A percentile compares a stretch with the other conserved stretches of the same genome.
Evolutionary conservation across 2,329 filamentous ascomycete species (phyloP).

Genomic region (Ustulina deusta): DNA sequence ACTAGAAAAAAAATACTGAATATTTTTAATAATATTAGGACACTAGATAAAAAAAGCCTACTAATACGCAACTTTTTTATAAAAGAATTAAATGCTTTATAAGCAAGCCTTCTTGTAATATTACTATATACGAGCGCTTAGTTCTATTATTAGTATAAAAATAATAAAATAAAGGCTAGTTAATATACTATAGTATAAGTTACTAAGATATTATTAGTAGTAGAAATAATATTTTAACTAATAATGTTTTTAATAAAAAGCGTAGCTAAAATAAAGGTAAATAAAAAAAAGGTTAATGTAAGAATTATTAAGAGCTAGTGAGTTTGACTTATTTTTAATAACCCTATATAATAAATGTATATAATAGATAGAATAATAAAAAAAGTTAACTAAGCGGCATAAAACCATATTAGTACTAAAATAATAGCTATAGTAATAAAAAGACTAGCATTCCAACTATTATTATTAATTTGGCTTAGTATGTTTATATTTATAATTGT

Average conservation of each 20-base stretch:
- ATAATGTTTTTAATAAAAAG: background rate
- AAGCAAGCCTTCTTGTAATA: slow-evolving; percentile 5
- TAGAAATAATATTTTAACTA: background rate
- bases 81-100: background rate
- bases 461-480: background rate
- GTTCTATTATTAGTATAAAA: background rate
- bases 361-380: background rate
- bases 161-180: background rate
- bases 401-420: background rate
- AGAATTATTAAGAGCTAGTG: background rate
- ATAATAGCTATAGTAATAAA: background rate
- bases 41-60: background rate
- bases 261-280: background rate
- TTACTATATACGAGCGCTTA: background rate
- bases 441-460: background rate
- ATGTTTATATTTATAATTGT: background rate
- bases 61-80: background rate
- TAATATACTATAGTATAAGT: background rate
- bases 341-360: background rate
- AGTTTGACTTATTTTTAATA: background rate
- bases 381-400: background rate
- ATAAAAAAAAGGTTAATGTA: background rate
- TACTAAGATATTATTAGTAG: background rate
- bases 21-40: background rate
- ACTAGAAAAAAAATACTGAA: background rate